Evolutionary conservation across 2,329 filamentous ascomycete species (phyloP), one percentile per base, ranked within the genome.

Genomic region (Didymella segeticola): DNA sequence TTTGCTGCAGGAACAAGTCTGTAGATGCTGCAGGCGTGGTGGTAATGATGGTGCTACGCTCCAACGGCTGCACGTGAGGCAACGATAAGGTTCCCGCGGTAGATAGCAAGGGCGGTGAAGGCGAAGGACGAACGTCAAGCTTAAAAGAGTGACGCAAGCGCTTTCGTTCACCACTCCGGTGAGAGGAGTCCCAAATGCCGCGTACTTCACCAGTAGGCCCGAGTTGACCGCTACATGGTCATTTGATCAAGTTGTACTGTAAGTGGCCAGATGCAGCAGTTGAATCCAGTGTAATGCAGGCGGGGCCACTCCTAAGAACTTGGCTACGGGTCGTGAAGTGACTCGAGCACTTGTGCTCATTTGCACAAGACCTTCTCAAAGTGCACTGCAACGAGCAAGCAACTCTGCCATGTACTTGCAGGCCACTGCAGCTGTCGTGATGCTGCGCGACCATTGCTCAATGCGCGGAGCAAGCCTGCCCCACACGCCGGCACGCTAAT

Each of bases 401-500:
- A 34, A 2, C 5, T 17, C 5, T 19, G 19, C 5, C 2, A 17
- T 26, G 14, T 25, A n/a, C 4, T 11, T 14, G 2, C 2, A 17
- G 3, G 25, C 11, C 20, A 17, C 12, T 33, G 20, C 26, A 31
- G 26, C 34, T 20, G 22, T 20, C 37, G 19, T 33, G 33, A 30
- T 30, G 39, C 39, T 29, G 39, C 22, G 30, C 23, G 34, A 31
- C 42, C 45, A 45, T 47, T 37, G 30, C 27, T 42, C 43, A 17
- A 11, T n/a, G 43, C 43, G 31, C 15, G 33, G 45, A 38, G 43
- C 8, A 22, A 42, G 39, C 38, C 31, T 30, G 46, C 41, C 51
- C 51, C 51, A 54, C 51, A 41, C 34, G 34, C 34, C 34, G 36
- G 25, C 30, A 43, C 53, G 53, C 53, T 50, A 50, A 50, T 43